Base-by-base conservation (phyloP, 2,329 filamentous ascomycete genomes). In the Lasiodiplodia sp. region DNA sequence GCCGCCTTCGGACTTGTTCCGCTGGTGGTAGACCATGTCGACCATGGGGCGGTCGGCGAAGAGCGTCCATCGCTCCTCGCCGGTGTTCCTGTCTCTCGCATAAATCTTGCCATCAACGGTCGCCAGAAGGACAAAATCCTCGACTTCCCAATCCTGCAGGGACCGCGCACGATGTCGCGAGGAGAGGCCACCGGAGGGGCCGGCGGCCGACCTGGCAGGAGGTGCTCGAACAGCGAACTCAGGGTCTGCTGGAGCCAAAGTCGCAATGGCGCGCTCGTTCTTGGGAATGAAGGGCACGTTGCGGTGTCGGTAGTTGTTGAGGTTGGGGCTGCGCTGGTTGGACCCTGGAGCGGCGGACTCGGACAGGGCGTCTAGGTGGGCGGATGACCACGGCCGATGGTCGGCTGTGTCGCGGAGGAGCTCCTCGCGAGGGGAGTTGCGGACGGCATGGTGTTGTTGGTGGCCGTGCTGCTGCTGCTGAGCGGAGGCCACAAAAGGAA, bases 41-140 rank as follows among this genome's bases (percentile, higher is more conserved):
- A 98, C 91, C 88, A 97, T 94, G 73, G 95, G 93, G 74, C 91
- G 89, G 74, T 93, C 92, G 70, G 92, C 89, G 80, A 93, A 89
- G 70, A 97, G 86, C 76, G 92, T 91, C 96, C 96, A 98, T 78
- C 90, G 91, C 74, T 91, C 87, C 71, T 90, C 87, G 74, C 96
- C 96, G 65, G 92, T 96, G 78, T 91, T 92, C 76, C 96, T 89
- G 84, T 97, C 93, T 81, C 90, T 90, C 79, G 95, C 94, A 84
- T 97, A 92, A 77, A 98, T 89, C 80, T 93, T 92, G 86, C 96
- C 96, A 86, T 98, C 94, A 89, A 98, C 92, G 88, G 96, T 98
- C 92, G 96, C 95, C 92, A 99, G 87, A 86, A 99, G 93, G 85
- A 98, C 92, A 88, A 97, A 97, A 86, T 98, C 94, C 92, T 98